Evolutionary conservation across 2,329 filamentous ascomycete genomes (phyloP), one percentile per base, ranked within the genome.

Genomic region (Neonectria coccinea): DNA sequence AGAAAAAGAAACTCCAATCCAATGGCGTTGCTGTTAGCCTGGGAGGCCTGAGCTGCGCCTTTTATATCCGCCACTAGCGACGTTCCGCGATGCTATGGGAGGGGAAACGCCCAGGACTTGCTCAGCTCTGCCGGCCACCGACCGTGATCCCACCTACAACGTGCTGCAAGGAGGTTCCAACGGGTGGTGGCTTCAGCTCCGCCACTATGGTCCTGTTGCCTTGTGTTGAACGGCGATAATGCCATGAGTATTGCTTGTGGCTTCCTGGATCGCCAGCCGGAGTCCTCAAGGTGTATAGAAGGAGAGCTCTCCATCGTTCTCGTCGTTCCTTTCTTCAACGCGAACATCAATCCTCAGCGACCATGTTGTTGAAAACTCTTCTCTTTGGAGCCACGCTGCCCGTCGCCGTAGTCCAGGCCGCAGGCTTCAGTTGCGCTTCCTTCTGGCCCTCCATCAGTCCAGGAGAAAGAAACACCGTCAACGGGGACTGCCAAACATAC

Each of bases 401-500:
- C 25, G 20, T 55, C 18, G 36, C 52, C 22, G 18, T 27, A 6
- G 52, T 41, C 27, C 52, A 55, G 7, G 25, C 18, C 16, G 16
- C 39, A 7, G 22, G 10, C 25, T 62, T 53, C 53, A 56, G 36
- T 50, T 59, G 55, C 42, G 55, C 60, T 12, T 59, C 45, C 11
- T 63, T 63, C 41, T 63, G 55, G 55, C 60, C 60, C 11, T 58
- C 54, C 18, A 22, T 55, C 50, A 41, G n/a, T 14, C 55, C 55
- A 16, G 55, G 55, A 11, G 45, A 56, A 5, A 7, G 16, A 2
- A 42, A 14, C 29, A 59, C 50, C 3, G 31, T 63, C 31, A 22
- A 59, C 42, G 22, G 22, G 20, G 22, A 63, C 5, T 63, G 60
- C 29, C 55, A 33, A 12, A 59, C 27, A 48, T 63, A 63, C 18